Conservation (phyloP, 805 yeast species). For the Suhomyces emberorum region DNA sequence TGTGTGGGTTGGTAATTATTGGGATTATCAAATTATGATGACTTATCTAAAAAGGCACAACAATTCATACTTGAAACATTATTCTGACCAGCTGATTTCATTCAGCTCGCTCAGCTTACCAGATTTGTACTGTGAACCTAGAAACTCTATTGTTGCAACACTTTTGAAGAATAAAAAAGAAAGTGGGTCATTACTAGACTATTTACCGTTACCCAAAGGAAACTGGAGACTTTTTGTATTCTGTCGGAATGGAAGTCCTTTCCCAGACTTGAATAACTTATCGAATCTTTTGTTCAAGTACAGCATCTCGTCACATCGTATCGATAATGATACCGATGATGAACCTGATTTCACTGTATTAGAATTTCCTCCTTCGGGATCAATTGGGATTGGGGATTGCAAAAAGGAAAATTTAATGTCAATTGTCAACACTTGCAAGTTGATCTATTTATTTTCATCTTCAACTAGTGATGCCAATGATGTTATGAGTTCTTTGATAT, state of each 20-base stretch:
- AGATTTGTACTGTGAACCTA: conserved; percentile 46
- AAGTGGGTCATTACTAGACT: conserved; percentile 9
- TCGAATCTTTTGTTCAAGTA: conserved; percentile 31
- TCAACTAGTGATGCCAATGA: conserved; percentile 31
- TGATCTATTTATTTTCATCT: conserved; percentile 45
- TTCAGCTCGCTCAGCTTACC: conserved; percentile 2
- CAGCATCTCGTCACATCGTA: conserved; percentile 22
- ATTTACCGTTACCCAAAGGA: conserved; percentile 45
- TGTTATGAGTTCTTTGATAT: conserved; percentile 50
- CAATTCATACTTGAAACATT: conserved; percentile 6
- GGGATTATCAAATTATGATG: conserved; percentile 56
- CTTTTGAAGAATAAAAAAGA: conserved; percentile 1
- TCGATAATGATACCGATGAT: conserved; percentile 15
- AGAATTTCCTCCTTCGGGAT: conserved; percentile 84
- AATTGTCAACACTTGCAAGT: conserved; percentile 66
- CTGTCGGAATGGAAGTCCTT: conserved; percentile 57
- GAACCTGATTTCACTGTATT: conserved; percentile 28
- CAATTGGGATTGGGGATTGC: conserved; percentile 71
- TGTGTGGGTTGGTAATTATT: conserved; percentile 81
- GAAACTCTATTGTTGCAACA: conserved; percentile 46
- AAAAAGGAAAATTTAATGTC: conserved; percentile 58
- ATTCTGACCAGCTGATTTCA: conserved; percentile 2
- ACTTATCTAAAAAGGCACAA: conserved; percentile 12
- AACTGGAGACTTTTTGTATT: conserved; percentile 54
- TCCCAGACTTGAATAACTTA: conserved; percentile 47